Percentiles rank a stretch among this genome's conserved stretches.
Evolutionary conservation across 352 stramenopile genomes (phyloP).

Genomic region (Pythium volutum): DNA sequence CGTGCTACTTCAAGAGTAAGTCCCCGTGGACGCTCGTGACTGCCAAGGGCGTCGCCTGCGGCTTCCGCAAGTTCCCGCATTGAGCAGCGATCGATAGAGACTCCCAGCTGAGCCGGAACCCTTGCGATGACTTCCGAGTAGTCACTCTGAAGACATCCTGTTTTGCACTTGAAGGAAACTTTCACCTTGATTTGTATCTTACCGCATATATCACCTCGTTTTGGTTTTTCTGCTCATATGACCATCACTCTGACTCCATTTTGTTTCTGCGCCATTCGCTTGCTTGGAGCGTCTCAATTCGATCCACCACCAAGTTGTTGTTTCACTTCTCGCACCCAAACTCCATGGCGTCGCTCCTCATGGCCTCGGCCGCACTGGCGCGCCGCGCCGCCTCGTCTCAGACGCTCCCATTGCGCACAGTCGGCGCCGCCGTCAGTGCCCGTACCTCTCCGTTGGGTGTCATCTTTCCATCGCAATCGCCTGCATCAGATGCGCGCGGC

Average conservation of each 20-base stretch:
- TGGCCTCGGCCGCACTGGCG: slow-evolving; percentile 18
- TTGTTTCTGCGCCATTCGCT: background rate
- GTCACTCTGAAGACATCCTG: background rate
- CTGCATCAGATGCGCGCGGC: slow-evolving; percentile 10
- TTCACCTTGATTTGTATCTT: background rate
- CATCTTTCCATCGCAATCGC: background rate
- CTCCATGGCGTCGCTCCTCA: slow-evolving; percentile 9
- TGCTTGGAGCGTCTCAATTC: background rate
- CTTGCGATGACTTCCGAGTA: background rate
- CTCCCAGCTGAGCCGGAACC: background rate
- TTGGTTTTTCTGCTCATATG: background rate
- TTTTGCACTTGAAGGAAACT: background rate
- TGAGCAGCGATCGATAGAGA: background rate
- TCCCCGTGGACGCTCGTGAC: slow-evolving; percentile 14
- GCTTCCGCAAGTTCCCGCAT: slow-evolving; percentile 25
- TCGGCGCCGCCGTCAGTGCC: background rate
- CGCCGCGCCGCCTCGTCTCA: slow-evolving; percentile 9
- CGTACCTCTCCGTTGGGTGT: background rate
- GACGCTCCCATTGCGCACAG: background rate
- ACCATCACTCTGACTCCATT: background rate
- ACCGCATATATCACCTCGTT: background rate
- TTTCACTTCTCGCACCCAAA: background rate
- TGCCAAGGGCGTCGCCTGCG: slow-evolving; percentile 10
- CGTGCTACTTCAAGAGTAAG: slow-evolving; percentile 25
- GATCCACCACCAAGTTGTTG: background rate